Evolutionary conservation across 768 basidiomycete species (phyloP).

Genomic region (Amyloporia xantha): DNA sequence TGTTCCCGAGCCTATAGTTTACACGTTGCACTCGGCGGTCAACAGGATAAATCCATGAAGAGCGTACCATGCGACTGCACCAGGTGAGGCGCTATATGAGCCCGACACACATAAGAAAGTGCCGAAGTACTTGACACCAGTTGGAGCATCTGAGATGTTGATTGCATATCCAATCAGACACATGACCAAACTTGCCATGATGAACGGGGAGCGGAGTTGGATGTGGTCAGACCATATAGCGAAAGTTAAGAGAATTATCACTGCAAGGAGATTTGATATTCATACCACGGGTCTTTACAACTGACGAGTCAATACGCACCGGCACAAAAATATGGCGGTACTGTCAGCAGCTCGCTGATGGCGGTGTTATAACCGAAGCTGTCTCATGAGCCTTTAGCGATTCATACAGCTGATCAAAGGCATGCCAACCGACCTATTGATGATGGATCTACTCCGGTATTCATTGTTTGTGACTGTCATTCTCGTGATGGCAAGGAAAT

Average conservation of each 20-base stretch:
- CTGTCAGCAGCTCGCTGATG: conserved; percentile 56
- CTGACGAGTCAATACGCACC: conserved; percentile 35
- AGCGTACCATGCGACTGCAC: conserved; percentile 47
- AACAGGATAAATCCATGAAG: too few species aligned
- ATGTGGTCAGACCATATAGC: conserved; percentile 54
- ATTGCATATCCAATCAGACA: conserved; percentile 55
- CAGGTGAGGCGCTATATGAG: conserved; percentile 54
- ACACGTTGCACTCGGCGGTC: too few species aligned
- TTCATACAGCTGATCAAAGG: too few species aligned
- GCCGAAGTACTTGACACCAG: conserved; percentile 64
- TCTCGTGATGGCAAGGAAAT: too few species aligned
- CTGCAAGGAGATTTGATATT: too few species aligned
- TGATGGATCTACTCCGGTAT: conserved; percentile 45
- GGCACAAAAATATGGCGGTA: conserved; percentile 60
- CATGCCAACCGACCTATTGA: conserved; percentile 40
- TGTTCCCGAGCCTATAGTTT: conserved; percentile 44
- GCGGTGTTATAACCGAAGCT: conserved; percentile 55
- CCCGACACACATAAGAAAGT: conserved; percentile 64
- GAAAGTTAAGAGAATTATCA: conserved; percentile 44
- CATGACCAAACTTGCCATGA: conserved; percentile 44
- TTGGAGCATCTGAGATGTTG: conserved; percentile 47
- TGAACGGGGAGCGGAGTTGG: conserved; percentile 50
- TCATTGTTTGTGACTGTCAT: too few species aligned
- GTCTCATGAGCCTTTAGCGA: too few species aligned
- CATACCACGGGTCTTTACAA: too few species aligned